phyloP scores from a whole-genome alignment of 2,329 filamentous ascomycete genomes.

The Aspergillus sp. region DNA sequence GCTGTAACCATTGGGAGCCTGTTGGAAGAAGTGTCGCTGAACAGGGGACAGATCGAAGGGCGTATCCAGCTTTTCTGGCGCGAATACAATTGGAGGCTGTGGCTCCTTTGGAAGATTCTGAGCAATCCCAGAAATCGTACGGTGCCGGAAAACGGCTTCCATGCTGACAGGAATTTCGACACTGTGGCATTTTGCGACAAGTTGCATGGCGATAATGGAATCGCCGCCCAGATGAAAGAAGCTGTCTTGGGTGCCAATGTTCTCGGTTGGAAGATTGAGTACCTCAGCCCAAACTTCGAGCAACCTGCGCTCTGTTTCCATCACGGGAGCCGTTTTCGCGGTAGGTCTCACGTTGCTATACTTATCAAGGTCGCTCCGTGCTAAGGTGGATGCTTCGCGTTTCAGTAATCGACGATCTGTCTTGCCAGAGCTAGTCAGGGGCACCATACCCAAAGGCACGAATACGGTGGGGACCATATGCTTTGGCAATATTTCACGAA shows the following conservation, averaged over 20 bases:
- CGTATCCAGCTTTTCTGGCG: constrained; percentile 9
- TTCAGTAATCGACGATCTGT: constrained; percentile 3
- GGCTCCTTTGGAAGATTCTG: background rate
- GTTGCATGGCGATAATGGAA: constrained; percentile 6
- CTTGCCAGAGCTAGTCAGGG: constrained; percentile 5
- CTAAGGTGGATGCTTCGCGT: background rate
- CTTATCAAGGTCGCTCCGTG: background rate
- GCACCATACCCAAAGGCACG: constrained; percentile 5
- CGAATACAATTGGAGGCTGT: background rate
- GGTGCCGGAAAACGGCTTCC: constrained; percentile 12
- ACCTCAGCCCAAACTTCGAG: constrained; percentile 1
- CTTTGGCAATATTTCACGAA: constrained; percentile 1
- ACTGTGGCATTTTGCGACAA: constrained; percentile 7
- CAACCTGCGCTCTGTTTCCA: constrained; percentile 1
- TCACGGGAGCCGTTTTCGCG: background rate
- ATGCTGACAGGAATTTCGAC: constrained; percentile 11
- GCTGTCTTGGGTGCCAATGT: background rate
- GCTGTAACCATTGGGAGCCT: constrained; percentile 2
- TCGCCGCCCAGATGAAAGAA: constrained; percentile 3
- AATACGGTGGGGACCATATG: constrained; percentile 11
- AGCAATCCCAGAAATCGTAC: constrained; percentile 8
- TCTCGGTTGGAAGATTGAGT: constrained; percentile 2
- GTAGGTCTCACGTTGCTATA: background rate
- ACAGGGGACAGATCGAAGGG: constrained; percentile 19
- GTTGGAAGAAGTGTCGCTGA: constrained; percentile 16